phyloP scores from a whole-genome alignment of 2,329 filamentous ascomycete genomes.

The Aspergillus flavus region DNA sequence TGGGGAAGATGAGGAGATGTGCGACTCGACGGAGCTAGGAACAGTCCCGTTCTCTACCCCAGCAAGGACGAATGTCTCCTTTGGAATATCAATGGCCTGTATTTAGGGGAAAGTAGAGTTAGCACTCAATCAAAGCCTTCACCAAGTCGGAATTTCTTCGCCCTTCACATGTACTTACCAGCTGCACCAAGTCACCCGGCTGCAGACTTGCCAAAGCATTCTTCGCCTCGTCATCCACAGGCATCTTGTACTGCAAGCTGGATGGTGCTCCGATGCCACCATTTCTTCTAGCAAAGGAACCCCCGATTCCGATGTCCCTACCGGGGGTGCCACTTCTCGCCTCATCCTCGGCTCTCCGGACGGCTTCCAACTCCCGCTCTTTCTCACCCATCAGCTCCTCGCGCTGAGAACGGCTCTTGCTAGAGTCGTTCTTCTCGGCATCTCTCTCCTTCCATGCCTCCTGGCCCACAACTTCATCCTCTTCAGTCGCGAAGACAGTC shows the following conservation, averaged over 20 bases:
- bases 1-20: slow-evolving; percentile 58
- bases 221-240: slow-evolving; percentile 56
- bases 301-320: slow-evolving; percentile 51
- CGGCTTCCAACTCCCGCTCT: slow-evolving; percentile 59
- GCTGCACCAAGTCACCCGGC: slow-evolving; percentile 49
- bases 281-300: slow-evolving; percentile 32
- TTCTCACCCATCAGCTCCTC: slow-evolving; percentile 63
- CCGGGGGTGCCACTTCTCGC: slow-evolving; percentile 57
- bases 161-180: slow-evolving; percentile 43
- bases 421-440: slow-evolving; percentile 40
- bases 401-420: slow-evolving; percentile 28
- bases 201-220: slow-evolving; percentile 50
- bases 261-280: slow-evolving; percentile 31
- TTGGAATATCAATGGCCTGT: slow-evolving; percentile 45
- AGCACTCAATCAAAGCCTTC: slow-evolving; percentile 21
- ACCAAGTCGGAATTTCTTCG: background rate
- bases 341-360: slow-evolving; percentile 62
- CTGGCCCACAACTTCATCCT: slow-evolving; percentile 57
- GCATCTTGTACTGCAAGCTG: slow-evolving; percentile 52
- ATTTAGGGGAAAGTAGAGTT: slow-evolving; percentile 25
- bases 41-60: slow-evolving; percentile 45
- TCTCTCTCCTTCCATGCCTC: slow-evolving; percentile 59
- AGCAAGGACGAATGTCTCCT: slow-evolving; percentile 60
- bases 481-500: slow-evolving; percentile 61
- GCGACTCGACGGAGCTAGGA: slow-evolving; percentile 46